phyloP scores from a whole-genome alignment of 2,329 filamentous ascomycete genomes.

The Alternaria conjuncta region DNA sequence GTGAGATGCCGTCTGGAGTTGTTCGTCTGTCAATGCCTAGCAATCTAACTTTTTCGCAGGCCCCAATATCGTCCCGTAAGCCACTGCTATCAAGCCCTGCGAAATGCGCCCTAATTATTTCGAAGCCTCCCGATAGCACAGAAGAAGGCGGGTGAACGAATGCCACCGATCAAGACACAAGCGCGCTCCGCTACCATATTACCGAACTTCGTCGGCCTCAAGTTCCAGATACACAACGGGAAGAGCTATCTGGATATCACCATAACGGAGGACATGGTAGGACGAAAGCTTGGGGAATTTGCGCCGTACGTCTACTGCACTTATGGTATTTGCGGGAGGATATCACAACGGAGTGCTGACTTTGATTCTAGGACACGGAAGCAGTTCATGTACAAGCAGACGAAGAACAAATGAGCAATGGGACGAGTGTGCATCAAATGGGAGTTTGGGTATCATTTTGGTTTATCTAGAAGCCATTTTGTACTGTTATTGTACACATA shows the following conservation, averaged over 20 bases:
- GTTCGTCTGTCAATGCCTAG: slow-evolving; percentile 60
- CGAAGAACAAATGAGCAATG: slow-evolving; percentile 68
- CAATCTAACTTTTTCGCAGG: slow-evolving; percentile 53
- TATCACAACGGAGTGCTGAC: slow-evolving; percentile 6
- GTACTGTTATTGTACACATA: slow-evolving; percentile 47
- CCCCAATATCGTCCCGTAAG: slow-evolving; percentile 74
- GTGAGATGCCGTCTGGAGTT: slow-evolving; percentile 54
- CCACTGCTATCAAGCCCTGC: slow-evolving; percentile 16
- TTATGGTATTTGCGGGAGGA: too few relatives aligned
- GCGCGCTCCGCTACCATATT: slow-evolving; percentile 88
- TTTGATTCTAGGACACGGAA: slow-evolving; percentile 65
- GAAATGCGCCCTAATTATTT: slow-evolving; percentile 30
- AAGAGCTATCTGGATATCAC: slow-evolving; percentile 82
- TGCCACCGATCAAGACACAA: slow-evolving; percentile 80
- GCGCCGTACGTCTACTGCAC: slow-evolving; percentile 67
- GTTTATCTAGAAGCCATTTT: slow-evolving; percentile 31
- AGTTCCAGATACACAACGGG: slow-evolving; percentile 91
- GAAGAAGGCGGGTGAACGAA: slow-evolving; percentile 66
- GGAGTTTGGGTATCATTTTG: slow-evolving; percentile 49
- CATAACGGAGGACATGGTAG: slow-evolving; percentile 95
- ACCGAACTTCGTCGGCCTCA: slow-evolving; percentile 87
- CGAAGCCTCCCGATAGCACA: slow-evolving; percentile 67
- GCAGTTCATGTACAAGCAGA: slow-evolving; percentile 71
- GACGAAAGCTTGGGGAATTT: slow-evolving; percentile 93
- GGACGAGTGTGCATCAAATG: slow-evolving; percentile 29